Base-by-base conservation (phyloP, 345 rosid species). In the Melaleuca alternifolia region DNA sequence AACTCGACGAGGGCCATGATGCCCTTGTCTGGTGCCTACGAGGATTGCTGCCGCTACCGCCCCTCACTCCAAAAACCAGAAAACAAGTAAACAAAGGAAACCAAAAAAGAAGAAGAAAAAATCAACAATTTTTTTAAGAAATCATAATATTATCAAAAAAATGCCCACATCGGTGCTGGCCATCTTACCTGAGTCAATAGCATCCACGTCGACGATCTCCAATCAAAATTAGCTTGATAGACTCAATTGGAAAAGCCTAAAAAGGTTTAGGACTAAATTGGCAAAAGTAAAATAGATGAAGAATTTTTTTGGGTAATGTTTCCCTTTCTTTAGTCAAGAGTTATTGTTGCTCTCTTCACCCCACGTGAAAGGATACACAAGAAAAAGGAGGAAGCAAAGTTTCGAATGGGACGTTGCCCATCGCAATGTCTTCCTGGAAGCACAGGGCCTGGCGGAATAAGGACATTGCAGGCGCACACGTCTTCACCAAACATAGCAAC, bases 141-240 rank as follows among this genome's bases (percentile, higher is more conserved):
- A 4, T 24, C 0, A 24, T 10, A 3, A 54, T 18, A 3, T 54
- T 24, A 26, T 57, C 3, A 56, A 10, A 56, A 57, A 10, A 41
- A 41, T 41, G 41, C 4, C 41, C 2, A 41, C 41, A 24, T 57
- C 1, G 24, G 9, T 57, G 28, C 26, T 0, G 3, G 3, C 14
- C 30, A 57, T 57, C 28, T 6, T 11, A 57, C 3, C 3, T 24
- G 24, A 24, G 5, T 24, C 0, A 3, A 57, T 57, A 10, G 3
- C 11, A 28, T 57, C 0, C 26, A 24, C 11, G 13, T 24, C 11
- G 26, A 6, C 5, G 5, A 57, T 57, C 11, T 57, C 0, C 5
- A 0, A 1, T 1, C 7, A 57, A 57, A 57, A 26, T 26, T 57
- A 0, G 26, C 6, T 2, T 3, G 14, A 3, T 11, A 0, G 26